Conservation (phyloP, 345 rosid species). For the Acer saccharum region DNA sequence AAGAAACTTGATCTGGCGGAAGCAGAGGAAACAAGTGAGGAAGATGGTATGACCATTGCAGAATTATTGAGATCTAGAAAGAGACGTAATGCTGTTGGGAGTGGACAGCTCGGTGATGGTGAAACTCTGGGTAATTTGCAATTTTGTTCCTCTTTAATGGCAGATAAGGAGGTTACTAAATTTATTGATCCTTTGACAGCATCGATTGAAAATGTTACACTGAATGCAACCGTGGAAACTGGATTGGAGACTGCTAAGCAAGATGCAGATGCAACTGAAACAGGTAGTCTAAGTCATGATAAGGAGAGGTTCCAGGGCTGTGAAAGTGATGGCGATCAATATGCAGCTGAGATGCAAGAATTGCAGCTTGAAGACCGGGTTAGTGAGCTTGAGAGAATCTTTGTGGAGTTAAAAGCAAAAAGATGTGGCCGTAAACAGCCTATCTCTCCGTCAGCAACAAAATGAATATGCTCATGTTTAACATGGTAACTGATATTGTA, state of each 20-base stretch:
- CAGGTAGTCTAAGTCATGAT: slow-evolving; percentile 1
- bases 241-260: not conserved
- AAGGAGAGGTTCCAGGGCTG: not conserved
- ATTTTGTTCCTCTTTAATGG: not conserved
- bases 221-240: not conserved
- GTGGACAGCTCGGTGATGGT: not conserved
- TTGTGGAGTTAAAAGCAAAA: not conserved
- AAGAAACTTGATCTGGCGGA: not conserved
- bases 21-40: not conserved
- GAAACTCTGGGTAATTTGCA: not conserved
- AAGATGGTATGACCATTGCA: not conserved
- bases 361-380: not conserved
- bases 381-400: not conserved
- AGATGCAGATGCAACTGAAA: not conserved
- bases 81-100: not conserved
- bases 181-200: not conserved
- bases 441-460: not conserved
- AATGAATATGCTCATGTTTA: not conserved
- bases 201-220: not conserved
- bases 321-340: not conserved
- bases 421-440: not conserved
- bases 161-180: not conserved
- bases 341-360: not conserved
- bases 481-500: not conserved
- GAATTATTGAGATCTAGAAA: not conserved